Evolutionary conservation across 129 eudicot species (phyloP).

Genomic region (Pseudognaphalium luteoalbum): DNA sequence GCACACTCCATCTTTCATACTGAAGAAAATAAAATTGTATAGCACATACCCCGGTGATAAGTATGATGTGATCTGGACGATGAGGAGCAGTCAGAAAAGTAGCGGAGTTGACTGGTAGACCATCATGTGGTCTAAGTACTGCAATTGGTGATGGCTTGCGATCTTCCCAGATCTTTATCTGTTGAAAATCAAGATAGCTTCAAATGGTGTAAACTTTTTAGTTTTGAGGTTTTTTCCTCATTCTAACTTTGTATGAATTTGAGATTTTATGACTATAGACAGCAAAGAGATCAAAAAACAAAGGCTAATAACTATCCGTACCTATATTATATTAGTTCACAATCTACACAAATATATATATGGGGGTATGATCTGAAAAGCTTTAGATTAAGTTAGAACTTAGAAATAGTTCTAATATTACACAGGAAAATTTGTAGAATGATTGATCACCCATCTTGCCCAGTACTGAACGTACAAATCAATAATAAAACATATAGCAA

Average conservation of each 20-base stretch:
- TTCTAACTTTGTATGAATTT: neutral
- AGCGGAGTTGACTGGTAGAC: slow-evolving; percentile 16
- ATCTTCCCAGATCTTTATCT: slow-evolving; percentile 63
- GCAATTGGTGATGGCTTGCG: slow-evolving; percentile 18
- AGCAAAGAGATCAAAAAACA: too few relatives aligned
- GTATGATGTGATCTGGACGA: slow-evolving; percentile 90
- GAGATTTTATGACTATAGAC: neutral
- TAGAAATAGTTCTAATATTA: neutral
- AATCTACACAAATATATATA: neutral
- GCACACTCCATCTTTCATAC: neutral
- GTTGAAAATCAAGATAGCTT: slow-evolving; percentile 23
- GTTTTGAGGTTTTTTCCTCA: neutral
- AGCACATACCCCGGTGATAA: slow-evolving; percentile 80
- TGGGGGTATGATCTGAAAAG: neutral
- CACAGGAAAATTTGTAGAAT: neutral
- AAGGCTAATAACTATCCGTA: neutral
- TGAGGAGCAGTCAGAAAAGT: slow-evolving; percentile 59
- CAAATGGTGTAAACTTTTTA: neutral
- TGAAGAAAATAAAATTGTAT: neutral
- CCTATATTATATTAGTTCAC: neutral
- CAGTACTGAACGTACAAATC: neutral
- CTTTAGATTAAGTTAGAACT: neutral
- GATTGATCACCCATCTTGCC: too few relatives aligned
- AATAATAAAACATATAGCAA: neutral
- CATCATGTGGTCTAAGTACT: slow-evolving; percentile 22